phyloP scores from a whole-genome alignment of 2,329 filamentous ascomycete genomes.

The Aspergillus fumigatiaffinis region DNA sequence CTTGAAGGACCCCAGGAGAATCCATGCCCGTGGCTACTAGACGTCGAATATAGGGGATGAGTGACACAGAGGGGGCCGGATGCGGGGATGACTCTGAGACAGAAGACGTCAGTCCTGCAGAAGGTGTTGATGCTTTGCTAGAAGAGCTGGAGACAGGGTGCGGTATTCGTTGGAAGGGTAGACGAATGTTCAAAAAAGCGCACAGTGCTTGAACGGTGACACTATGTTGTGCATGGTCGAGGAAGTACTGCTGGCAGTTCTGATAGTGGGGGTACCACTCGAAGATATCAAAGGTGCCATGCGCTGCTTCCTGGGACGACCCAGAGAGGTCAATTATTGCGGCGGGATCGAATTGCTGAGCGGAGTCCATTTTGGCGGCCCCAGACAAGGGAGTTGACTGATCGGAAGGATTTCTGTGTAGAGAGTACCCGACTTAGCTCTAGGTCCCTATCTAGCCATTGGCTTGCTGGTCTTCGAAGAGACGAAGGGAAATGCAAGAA shows the following conservation, averaged over 20 bases:
- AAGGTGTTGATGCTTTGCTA: conserved; percentile 32
- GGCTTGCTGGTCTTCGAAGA: background rate
- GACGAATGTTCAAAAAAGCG: conserved; percentile 83
- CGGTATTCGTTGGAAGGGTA: conserved; percentile 72
- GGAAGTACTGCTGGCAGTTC: conserved; percentile 84
- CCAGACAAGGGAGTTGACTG: conserved; percentile 12
- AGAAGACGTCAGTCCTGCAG: conserved; percentile 38
- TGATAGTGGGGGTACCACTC: conserved; percentile 91
- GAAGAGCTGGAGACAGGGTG: conserved; percentile 47
- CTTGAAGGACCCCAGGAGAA: conserved; percentile 77
- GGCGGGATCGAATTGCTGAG: conserved; percentile 33
- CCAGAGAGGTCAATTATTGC: conserved; percentile 36
- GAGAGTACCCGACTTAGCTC: conserved; percentile 10
- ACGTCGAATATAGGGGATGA: conserved; percentile 85
- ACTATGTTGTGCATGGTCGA: conserved; percentile 85
- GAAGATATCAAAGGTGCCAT: conserved; percentile 62
- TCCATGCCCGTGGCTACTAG: conserved; percentile 91
- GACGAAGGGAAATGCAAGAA: background rate
- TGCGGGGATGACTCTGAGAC: conserved; percentile 35
- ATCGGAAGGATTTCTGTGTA: conserved; percentile 20
- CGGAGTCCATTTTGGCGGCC: conserved; percentile 26
- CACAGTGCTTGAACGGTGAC: conserved; percentile 80
- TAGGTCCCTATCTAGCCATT: background rate
- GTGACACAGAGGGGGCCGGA: conserved; percentile 52
- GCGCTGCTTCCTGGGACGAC: conserved; percentile 34